Base-by-base conservation (phyloP, 2,329 filamentous ascomycete species). In the Trichoderma sp. region DNA sequence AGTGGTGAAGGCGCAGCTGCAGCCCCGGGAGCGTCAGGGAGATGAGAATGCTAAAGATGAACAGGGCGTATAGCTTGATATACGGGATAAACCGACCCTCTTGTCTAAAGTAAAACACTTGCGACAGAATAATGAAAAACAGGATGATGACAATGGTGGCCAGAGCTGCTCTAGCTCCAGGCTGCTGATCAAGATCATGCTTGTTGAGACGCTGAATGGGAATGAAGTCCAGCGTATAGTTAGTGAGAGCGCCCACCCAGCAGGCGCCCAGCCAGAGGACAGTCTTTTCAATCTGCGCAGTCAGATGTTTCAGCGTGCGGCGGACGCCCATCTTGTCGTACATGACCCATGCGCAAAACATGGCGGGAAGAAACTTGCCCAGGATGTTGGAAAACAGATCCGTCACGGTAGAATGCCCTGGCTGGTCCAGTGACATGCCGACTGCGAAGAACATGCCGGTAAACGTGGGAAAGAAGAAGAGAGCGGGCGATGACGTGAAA, bases 171-270 rank as follows among this genome's bases (percentile, higher is more conserved):
- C 93, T 91, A 0, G 95, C 96, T 8, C 96, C 96, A 0, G 96
- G 95, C 78, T 99, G 94, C 76, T 94, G 91, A 62, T 92, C 84
- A 57, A 99, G 89, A 78, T 99, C 96, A 79, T 97, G 94, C 0
- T 91, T 90, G 9, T 93, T 98, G n/a, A 99, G 86, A 3, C 96
- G 91, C 80, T 94, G 90, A 75, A 99, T 96, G 0, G 96, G 96
- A 73, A 99, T 98, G 82, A 93, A 92, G 76, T 94, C 92, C 77
- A 99, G 93, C 0, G 96, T 98, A 81, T 98, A 97, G 82, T 98
- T 98, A 78, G 95, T 95, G 75, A 99, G 83, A 1, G 93, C 91
- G 17, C 95, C 96, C 50, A 98, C 89, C 92, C 97, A 99, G 78
- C 92, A 94, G 8, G 90, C 91, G 1, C 95, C 95, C 1, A 99